Evolutionary conservation across 176 grass and related monocot species (phyloP), one percentile per base, ranked within the genome.

Genomic region (Cenchrus americanus): DNA sequence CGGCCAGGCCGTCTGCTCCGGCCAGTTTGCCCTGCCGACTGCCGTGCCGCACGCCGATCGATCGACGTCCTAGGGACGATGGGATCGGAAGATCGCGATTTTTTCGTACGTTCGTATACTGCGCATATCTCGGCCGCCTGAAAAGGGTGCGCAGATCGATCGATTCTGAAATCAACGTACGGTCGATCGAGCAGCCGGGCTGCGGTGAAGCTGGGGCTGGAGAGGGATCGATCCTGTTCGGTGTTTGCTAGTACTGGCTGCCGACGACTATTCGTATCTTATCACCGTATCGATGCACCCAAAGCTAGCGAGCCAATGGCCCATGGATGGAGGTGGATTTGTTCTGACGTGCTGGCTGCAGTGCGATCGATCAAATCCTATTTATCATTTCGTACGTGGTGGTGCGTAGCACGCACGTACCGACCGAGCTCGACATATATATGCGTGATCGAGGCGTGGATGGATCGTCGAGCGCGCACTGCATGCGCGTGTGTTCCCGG

Each of bases 291-390:
- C 5, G 21, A 44, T 65, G 21, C 7, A 34, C 2, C 6, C 34
- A 37, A 3, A 37, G 34, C 34, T 37, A 37, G 34, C 1, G 14
- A 2, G 5, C 14, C 5, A 4, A n/a, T n/a, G n/a, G n/a, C n/a
- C 50, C 50, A 55, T 19, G 52, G 17, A 55, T 7, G 52, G n/a
- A n/a, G 46, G n/a, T 52, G 15, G 44, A 62, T 82, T 70, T 63
- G 62, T 78, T 83, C 73, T 44, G 71, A 10, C 11, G 42, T 6
- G 42, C 73, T 34, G 54, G 42, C 73, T 34, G 54, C 62, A 30
- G 23, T 1, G 52, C 27, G 27, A 30, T 30, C 34, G 22, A 78
- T 78, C 86, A 83, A 24, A 83, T 73, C 74, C 48, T 43, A 43
- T 0, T 47, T 19, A 72, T 57, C 49, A 10, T 15, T 30, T 30